Conservation (phyloP, 2,329 filamentous ascomycete genomes). For the Aspergillus spinulosporus region DNA sequence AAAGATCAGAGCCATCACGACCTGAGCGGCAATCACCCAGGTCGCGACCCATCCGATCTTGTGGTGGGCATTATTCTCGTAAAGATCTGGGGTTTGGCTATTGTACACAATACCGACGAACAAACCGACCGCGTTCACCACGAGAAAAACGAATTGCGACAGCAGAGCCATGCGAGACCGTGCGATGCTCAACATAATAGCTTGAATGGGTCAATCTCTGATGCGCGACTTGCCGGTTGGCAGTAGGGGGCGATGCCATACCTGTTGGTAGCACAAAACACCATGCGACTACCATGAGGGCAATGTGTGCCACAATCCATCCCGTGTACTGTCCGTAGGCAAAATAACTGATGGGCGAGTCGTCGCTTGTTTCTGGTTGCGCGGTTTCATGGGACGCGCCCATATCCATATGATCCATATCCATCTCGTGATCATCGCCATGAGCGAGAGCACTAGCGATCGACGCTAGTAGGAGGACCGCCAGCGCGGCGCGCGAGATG, state of each 20-base stretch:
- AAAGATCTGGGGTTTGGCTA: constrained; percentile 25
- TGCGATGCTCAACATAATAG: constrained; percentile 81
- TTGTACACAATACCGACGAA: constrained; percentile 25
- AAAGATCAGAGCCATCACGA: constrained; percentile 66
- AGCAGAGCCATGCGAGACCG: constrained; percentile 72
- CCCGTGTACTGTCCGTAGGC: constrained; percentile 42
- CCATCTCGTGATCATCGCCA: constrained; percentile 35
- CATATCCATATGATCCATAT: constrained; percentile 33
- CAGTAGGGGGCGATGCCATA: constrained; percentile 44
- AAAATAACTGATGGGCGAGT: constrained; percentile 47
- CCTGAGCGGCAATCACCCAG: constrained; percentile 69
- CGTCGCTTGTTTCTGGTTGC: constrained; percentile 20
- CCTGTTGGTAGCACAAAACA: constrained; percentile 70
- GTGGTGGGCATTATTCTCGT: constrained; percentile 26
- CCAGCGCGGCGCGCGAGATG: constrained; percentile 30
- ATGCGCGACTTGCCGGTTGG: background rate
- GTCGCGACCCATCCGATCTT: constrained; percentile 68
- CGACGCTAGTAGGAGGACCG: constrained; percentile 31
- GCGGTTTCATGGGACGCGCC: constrained; percentile 23
- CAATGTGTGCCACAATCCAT: constrained; percentile 68
- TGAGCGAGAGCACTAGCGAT: constrained; percentile 37
- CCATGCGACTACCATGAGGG: constrained; percentile 70
- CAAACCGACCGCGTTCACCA: constrained; percentile 23
- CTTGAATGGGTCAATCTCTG: constrained; percentile 46
- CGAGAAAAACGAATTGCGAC: constrained; percentile 39